A percentile compares a stretch with the other conserved stretches of the same genome.
phyloP scores from a whole-genome alignment of 139 green algal species.

The Gonium pectorale region DNA sequence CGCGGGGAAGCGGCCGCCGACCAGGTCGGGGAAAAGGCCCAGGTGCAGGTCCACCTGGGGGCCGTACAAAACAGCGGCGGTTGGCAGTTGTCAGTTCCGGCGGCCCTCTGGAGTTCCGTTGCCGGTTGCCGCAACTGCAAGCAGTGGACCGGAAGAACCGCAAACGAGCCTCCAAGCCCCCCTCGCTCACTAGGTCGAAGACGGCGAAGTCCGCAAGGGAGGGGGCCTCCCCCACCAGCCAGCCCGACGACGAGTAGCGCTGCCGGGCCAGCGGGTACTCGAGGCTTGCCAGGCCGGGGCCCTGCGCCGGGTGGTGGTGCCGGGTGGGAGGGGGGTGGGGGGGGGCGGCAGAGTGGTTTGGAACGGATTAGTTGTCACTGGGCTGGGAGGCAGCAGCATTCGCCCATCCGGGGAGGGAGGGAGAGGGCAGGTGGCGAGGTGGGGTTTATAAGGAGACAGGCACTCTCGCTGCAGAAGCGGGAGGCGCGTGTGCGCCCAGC shows the following conservation, averaged over 20 bases:
- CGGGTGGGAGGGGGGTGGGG: not conserved
- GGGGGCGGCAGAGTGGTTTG: too few relatives aligned
- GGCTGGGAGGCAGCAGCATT: too few relatives aligned
- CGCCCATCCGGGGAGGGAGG: too few relatives aligned
- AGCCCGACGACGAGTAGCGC: conserved; percentile 27
- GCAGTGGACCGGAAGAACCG: not conserved
- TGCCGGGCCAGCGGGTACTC: conserved; percentile 2
- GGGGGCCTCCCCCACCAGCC: conserved; percentile 24
- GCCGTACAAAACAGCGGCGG: too few relatives aligned
- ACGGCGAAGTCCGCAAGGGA: conserved; percentile 26
- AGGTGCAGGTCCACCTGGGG: conserved; percentile 53
- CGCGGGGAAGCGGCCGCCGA: conserved; percentile 41
- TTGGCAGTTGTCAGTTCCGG: too few relatives aligned
- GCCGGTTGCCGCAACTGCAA: too few relatives aligned
- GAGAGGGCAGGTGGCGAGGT: too few relatives aligned
- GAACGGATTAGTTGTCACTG: too few relatives aligned
- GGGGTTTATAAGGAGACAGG: too few relatives aligned
- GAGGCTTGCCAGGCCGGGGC: conserved; percentile 41
- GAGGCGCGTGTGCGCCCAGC: too few relatives aligned
- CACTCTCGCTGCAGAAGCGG: too few relatives aligned
- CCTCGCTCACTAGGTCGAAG: conserved; percentile 50
- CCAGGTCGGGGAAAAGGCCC: not conserved
- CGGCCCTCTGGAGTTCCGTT: too few relatives aligned
- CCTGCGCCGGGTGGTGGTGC: not conserved
- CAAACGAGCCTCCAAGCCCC: not conserved